Base-by-base conservation (phyloP, 202 grass and related monocot species). In the Hordeum pubiflorum region DNA sequence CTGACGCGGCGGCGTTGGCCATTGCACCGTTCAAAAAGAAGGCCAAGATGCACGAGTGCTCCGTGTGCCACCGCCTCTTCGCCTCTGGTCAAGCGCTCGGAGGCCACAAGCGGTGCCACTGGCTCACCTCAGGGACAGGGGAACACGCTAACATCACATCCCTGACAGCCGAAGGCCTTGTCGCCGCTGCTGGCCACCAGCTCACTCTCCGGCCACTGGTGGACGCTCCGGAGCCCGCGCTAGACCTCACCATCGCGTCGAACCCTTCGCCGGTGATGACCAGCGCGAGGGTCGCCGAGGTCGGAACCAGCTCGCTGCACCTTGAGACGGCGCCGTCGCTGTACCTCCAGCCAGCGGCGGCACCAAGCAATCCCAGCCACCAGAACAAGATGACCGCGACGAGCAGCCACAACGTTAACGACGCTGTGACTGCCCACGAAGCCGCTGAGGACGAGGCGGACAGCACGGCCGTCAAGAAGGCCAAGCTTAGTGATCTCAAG, bases 71-170 rank as follows among this genome's bases (percentile, higher is more conserved):
- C 75, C 94, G 94, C 18, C 34, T 97, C 70, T 97, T 94, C 89
- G 66, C 89, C 23, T 90, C 94, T 0, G 94, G 94, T 9, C 94
- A 97, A 79, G 94, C 91, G 18, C 89, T 97, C 14, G 94, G 94
- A 55, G 91, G 89, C 11, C 94, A 97, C 87, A 97, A 97, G 81
- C 87, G 91, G 9, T 97, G 94, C 56, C 94, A 97, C 74, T 94
- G 94, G 91, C 83, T 97, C 32, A 88, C 90, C 3, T 88, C 89
- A 0, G 91, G 85, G 69, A 72, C 84, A 0, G 58, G 81, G 2
- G 86, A 94, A 13, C 68, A 85, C 23, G 74, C 55, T 34, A 79
- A 60, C 60, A 65, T 93, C 74, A 63, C 85, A 10, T 18, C 86
- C 7, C 50, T 91, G 4, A 64, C 75, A 5, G 60, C 81, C 1